A percentile compares a stretch with the other conserved stretches of the same genome.
These are phyloP conservation scores for Lactarius quietus DNA, from an alignment of 768 basidiomycete species.

Conservation along the genomic window DNA sequence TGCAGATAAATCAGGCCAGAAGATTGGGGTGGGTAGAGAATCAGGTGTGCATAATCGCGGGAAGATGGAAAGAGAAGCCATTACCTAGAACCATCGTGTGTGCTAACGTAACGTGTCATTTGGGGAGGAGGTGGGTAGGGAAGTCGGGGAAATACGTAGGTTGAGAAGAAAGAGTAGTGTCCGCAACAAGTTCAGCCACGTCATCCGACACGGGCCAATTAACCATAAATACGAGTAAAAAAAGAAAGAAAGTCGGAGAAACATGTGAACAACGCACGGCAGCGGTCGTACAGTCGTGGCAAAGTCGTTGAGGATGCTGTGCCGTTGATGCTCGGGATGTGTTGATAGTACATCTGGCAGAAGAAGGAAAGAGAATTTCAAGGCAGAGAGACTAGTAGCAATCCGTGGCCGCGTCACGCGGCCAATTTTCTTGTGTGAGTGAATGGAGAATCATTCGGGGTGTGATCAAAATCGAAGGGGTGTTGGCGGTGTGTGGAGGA, in stretches of 20 bases:
- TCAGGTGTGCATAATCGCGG: not conserved
- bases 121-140: not conserved
- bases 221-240: conserved; percentile 21
- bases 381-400: not conserved
- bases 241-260: not conserved
- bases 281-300: conserved; percentile 22
- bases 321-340: conserved; percentile 6
- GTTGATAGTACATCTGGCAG: conserved; percentile 14
- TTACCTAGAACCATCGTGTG: conserved; percentile 4
- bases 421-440: conserved; percentile 8
- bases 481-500: conserved; percentile 11
- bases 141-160: not conserved
- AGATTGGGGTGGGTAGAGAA: not conserved
- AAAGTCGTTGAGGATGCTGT: conserved; percentile 17
- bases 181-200: conserved; percentile 23
- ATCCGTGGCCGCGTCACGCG: conserved; percentile 11
- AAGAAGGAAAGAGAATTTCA: not conserved
- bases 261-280: not conserved
- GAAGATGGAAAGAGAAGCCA: not conserved
- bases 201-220: conserved; percentile 11
- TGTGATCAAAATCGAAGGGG: conserved; percentile 14
- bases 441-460: not conserved
- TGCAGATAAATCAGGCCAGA: conserved; percentile 7
- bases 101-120: conserved; percentile 6
- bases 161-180: conserved; percentile 3